Conservation (phyloP, 176 grass and related monocot genomes). For the Lolium multiflorum region DNA sequence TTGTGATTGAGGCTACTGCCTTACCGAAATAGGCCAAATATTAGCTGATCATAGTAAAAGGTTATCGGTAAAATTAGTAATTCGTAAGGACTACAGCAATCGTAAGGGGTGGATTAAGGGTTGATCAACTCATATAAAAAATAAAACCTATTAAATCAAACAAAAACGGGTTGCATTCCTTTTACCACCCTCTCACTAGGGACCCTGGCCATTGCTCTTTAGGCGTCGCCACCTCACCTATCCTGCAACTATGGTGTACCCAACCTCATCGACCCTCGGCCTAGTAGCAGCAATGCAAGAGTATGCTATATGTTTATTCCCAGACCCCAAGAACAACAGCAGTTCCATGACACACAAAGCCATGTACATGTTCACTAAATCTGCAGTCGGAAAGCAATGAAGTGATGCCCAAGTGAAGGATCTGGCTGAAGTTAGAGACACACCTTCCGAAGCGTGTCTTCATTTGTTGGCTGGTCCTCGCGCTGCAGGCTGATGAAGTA, state of each 20-base stretch:
- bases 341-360: not conserved
- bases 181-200: not conserved
- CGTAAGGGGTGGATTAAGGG: not conserved
- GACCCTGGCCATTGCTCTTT: not conserved
- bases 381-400: not conserved
- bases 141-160: not conserved
- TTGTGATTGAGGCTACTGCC: not conserved
- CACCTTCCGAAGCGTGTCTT: conserved; percentile 84
- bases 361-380: not conserved
- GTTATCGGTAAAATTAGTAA: not conserved
- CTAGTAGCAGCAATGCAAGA: not conserved
- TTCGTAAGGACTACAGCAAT: not conserved
- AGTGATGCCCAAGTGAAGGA: not conserved
- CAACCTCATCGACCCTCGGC: not conserved
- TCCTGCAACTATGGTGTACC: not conserved
- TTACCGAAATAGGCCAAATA: not conserved
- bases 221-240: not conserved
- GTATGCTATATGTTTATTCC: not conserved
- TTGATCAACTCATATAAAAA: not conserved
- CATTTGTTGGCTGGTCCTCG: conserved; percentile 64
- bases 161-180: not conserved
- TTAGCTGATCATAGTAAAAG: not conserved
- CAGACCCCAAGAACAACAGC: not conserved
- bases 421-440: not conserved
- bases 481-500: conserved; percentile 82